Conservation (phyloP, 2,329 filamentous ascomycete genomes). For the Botrytis byssoidea region DNA sequence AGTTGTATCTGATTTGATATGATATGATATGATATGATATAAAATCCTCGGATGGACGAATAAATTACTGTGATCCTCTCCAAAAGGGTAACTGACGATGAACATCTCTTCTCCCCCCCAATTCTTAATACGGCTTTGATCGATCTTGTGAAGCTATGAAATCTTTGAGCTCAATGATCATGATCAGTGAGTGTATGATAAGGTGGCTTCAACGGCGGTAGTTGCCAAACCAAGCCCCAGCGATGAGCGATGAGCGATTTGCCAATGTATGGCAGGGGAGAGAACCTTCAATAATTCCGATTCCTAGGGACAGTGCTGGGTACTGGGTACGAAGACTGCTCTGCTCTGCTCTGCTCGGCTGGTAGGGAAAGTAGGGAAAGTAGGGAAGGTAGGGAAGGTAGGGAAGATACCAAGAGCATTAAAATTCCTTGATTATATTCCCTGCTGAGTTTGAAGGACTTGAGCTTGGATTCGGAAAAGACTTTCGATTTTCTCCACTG, state of each 20-base stretch:
- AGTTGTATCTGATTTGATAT: too few species aligned
- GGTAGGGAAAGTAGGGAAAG: not conserved
- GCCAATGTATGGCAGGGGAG: not conserved
- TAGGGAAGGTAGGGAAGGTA: not conserved
- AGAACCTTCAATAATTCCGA: not conserved
- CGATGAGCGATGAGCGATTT: not conserved
- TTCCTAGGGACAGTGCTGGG: not conserved
- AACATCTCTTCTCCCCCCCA: not conserved
- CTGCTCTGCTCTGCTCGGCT: not conserved
- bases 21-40: not conserved
- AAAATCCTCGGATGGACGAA: not conserved
- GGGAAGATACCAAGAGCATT: not conserved
- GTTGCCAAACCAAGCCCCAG: not conserved
- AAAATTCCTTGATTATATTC: not conserved
- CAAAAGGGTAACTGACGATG: constrained; percentile 5
- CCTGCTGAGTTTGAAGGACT: not conserved
- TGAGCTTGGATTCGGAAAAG: not conserved
- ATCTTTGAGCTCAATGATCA: not conserved
- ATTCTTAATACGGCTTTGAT: not conserved
- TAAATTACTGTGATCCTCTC: not conserved
- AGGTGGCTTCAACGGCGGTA: not conserved
- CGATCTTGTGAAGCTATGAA: not conserved
- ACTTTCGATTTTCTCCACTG: constrained; percentile 8
- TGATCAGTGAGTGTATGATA: not conserved
- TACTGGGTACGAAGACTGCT: not conserved